Evolutionary conservation across 768 basidiomycete species (phyloP).

Genomic region (Tubosaeta brunneosetosa): DNA sequence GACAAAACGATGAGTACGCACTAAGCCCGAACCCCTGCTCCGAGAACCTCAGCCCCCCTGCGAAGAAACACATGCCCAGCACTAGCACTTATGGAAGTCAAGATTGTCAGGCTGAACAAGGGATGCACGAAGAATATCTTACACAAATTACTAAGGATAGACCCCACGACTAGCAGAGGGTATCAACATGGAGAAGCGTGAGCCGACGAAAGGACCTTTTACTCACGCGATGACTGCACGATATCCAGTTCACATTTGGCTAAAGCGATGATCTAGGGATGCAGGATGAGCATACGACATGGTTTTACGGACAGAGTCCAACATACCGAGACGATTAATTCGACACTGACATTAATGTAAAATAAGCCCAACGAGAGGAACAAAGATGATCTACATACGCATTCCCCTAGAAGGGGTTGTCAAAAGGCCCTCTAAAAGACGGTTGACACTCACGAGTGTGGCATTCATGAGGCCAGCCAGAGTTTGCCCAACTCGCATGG

Average conservation of each 20-base stretch:
- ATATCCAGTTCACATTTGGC: slow-evolving; percentile 76
- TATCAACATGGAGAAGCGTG: neutral
- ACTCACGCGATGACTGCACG: slow-evolving; percentile 75
- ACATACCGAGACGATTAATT: slow-evolving; percentile 64
- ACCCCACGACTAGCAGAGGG: slow-evolving; percentile 61
- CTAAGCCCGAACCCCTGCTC: slow-evolving; percentile 76
- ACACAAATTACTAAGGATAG: slow-evolving; percentile 76
- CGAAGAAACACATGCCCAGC: slow-evolving; percentile 81
- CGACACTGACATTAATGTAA: slow-evolving; percentile 33
- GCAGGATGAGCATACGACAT: neutral
- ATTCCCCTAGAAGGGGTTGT: slow-evolving; percentile 23
- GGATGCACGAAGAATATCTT: slow-evolving; percentile 16
- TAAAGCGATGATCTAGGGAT: slow-evolving; percentile 65
- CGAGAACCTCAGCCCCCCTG: slow-evolving; percentile 69
- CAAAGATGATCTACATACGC: slow-evolving; percentile 18
- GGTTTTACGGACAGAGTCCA: neutral
- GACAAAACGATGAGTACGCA: slow-evolving; percentile 30
- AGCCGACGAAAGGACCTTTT: neutral
- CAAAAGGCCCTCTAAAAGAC: neutral
- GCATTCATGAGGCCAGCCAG: slow-evolving; percentile 83
- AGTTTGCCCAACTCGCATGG: slow-evolving; percentile 77
- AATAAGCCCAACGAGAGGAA: neutral
- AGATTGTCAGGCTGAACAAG: neutral
- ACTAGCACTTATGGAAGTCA: slow-evolving; percentile 56
- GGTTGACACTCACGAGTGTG: slow-evolving; percentile 52